Evolutionary conservation across 163 green algal species (phyloP).

Genomic region (Chlamydomonas reinhardtii): DNA sequence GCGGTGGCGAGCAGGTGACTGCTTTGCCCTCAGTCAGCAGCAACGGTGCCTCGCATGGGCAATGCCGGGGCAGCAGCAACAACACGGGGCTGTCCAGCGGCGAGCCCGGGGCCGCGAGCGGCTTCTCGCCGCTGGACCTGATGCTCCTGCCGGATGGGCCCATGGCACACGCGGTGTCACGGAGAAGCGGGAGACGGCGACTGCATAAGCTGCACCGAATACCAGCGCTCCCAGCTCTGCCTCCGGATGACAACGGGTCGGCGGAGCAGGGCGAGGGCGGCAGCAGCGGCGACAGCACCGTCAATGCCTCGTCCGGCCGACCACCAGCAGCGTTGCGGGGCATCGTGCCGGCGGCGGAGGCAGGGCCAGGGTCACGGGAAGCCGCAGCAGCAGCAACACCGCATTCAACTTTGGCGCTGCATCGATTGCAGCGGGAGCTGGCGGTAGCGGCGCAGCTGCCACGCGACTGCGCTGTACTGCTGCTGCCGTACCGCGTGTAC

Average conservation of each 20-base stretch:
- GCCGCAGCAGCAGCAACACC: no score
- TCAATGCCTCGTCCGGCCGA: no score
- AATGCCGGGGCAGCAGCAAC: not conserved
- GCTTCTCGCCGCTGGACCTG: not conserved
- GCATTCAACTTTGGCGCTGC: not conserved
- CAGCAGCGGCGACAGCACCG: no score
- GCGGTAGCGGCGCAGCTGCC: not conserved
- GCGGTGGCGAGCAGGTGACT: not conserved
- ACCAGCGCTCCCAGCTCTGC: no score
- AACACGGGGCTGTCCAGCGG: no score
- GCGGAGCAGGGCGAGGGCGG: no score
- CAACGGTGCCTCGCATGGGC: no score
- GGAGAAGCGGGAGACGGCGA: not conserved
- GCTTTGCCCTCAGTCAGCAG: not conserved
- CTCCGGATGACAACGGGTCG: no score
- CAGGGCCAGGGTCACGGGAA: not conserved
- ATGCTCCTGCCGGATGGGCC: not conserved
- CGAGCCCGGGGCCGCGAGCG: no score
- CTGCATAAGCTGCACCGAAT: conserved; percentile 6
- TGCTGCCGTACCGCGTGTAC: conserved; percentile 36
- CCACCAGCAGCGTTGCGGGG: not conserved
- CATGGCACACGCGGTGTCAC: not conserved
- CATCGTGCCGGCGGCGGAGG: no score
- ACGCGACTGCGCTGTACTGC: not conserved
- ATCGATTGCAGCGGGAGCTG: conserved; percentile 20